Evolutionary conservation across 768 basidiomycete genomes (phyloP).

Genomic region (Cyathus striatus): DNA sequence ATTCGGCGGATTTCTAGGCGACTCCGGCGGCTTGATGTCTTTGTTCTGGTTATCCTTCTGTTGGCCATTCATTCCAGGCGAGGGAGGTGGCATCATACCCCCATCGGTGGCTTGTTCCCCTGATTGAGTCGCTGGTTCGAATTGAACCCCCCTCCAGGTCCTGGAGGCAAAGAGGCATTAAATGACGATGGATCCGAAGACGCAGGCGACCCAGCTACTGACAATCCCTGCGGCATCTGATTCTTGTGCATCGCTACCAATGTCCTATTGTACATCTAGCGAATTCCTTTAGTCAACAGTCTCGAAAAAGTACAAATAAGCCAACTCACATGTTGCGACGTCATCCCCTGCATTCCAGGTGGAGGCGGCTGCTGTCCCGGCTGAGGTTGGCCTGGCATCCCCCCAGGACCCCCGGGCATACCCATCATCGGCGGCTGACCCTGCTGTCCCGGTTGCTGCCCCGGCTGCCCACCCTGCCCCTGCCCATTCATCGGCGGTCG

Average conservation of each 20-base stretch:
- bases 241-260: conserved; percentile 27
- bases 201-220: conserved; percentile 38
- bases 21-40: conserved; percentile 24
- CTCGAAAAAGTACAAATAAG: no score
- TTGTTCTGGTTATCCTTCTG: conserved; percentile 18
- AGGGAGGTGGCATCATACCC: conserved; percentile 52
- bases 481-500: conserved; percentile 22
- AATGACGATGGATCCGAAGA: conserved; percentile 42
- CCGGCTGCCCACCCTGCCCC: conserved; percentile 29
- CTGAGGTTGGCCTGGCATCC: conserved; percentile 33
- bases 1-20: conserved; percentile 35
- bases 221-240: conserved; percentile 22
- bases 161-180: conserved; percentile 21
- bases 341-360: no score
- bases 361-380: no score
- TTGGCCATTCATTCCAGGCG: conserved; percentile 27
- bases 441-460: conserved; percentile 29
- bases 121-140: conserved; percentile 23
- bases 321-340: no score
- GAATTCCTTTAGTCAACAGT: conserved; percentile 5
- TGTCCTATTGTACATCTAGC: conserved; percentile 20
- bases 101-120: conserved; percentile 24
- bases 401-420: conserved; percentile 23
- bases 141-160: conserved; percentile 20
- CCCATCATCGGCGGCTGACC: conserved; percentile 30